phyloP scores from a whole-genome alignment of 78 protist genomes.

The Protostelium mycophagum region DNA sequence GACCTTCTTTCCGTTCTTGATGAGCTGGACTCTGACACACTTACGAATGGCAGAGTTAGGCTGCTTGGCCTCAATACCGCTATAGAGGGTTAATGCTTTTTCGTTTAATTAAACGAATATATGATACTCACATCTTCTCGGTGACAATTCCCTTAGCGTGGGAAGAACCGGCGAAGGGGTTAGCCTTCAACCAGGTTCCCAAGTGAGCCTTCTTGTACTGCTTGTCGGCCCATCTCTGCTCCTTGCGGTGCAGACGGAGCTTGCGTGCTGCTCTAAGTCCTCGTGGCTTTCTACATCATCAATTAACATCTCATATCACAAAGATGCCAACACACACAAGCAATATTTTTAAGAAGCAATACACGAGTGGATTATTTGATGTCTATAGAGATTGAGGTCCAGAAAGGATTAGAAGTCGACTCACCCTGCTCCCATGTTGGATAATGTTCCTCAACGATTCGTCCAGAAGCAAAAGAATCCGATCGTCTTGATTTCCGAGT shows the following conservation, averaged over 20 bases:
- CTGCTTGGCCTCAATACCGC: conserved; percentile 99
- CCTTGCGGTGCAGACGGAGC: conserved; percentile 1
- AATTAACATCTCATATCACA: neutral
- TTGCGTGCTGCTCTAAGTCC: neutral
- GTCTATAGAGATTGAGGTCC: neutral
- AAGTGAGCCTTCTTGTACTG: conserved; percentile 91
- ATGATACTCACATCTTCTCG: conserved; percentile 86
- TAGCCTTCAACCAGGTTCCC: conserved; percentile 86
- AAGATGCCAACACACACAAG: neutral
- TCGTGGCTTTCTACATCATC: neutral
- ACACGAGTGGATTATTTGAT: too few relatives aligned
- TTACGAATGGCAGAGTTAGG: conserved; percentile 99
- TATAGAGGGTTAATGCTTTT: conserved; percentile 3
- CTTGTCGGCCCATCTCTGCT: conserved; percentile 95
- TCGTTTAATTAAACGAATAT: neutral
- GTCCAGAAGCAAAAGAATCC: neutral
- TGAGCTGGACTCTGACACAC: conserved; percentile 99
- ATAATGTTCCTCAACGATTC: neutral
- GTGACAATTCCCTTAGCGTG: conserved; percentile 99
- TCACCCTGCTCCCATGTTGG: neutral
- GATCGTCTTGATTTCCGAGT: neutral
- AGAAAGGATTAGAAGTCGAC: neutral
- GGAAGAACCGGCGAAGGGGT: conserved; percentile 98
- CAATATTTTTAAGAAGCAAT: too few relatives aligned
- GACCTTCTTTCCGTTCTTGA: conserved; percentile 99